Evolutionary conservation across 2,329 filamentous ascomycete species (phyloP).

Genomic region (Aspergillus thermomutatus): DNA sequence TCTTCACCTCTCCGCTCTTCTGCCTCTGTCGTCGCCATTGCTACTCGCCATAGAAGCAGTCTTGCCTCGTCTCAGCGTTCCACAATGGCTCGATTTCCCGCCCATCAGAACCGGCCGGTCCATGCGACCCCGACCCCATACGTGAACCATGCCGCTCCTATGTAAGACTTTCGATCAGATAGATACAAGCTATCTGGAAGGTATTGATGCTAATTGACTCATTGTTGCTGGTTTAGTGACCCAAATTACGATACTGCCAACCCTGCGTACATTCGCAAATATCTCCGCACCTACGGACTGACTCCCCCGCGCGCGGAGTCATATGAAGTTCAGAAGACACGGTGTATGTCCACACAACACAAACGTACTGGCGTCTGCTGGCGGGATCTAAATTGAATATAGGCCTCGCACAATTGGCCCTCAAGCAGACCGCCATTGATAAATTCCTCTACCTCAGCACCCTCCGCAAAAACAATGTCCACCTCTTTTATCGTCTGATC

Average conservation of each 20-base stretch:
- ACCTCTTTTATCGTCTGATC: constrained; percentile 51
- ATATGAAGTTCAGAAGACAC: constrained; percentile 48
- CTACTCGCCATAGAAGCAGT: constrained; percentile 15
- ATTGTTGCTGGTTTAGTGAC: constrained; percentile 25
- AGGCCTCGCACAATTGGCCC: constrained; percentile 46
- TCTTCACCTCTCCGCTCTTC: constrained; percentile 6
- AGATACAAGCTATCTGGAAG: background rate
- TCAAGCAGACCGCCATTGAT: constrained; percentile 47
- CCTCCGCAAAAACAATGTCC: constrained; percentile 50
- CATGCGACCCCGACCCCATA: constrained; percentile 34
- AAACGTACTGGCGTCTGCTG: constrained; percentile 6
- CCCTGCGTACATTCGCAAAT: constrained; percentile 49
- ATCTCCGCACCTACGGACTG: constrained; percentile 50
- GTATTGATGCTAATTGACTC: constrained; percentile 6
- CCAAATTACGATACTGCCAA: constrained; percentile 50
- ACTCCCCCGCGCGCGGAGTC: constrained; percentile 48
- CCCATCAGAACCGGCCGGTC: constrained; percentile 35
- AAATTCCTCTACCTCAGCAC: constrained; percentile 51
- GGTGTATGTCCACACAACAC: constrained; percentile 34
- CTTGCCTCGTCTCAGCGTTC: constrained; percentile 22
- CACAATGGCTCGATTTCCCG: constrained; percentile 36
- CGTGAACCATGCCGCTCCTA: constrained; percentile 29
- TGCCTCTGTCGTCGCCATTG: constrained; percentile 13
- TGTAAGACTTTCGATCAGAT: constrained; percentile 23
- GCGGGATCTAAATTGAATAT: background rate